Conservation (phyloP, 2,329 filamentous ascomycete genomes). For the Penicillium sp. region DNA sequence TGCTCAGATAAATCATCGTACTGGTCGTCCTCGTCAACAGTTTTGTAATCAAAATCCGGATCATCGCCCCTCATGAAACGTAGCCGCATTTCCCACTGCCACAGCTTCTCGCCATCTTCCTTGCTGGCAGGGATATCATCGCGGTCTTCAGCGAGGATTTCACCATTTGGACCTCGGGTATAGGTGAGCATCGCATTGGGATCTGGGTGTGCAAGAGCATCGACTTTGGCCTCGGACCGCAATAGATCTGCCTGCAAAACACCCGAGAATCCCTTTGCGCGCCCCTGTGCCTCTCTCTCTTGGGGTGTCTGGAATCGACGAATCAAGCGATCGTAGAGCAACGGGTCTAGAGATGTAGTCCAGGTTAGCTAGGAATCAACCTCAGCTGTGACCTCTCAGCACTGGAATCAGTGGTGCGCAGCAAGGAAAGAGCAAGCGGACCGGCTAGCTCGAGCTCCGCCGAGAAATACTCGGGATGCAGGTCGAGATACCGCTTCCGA, state of each 20-base stretch:
- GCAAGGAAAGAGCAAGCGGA: constrained; percentile 36
- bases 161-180: constrained; percentile 47
- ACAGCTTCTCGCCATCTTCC: constrained; percentile 62
- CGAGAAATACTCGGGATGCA: constrained; percentile 66
- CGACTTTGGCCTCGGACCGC: constrained; percentile 69
- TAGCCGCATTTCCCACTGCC: constrained; percentile 65
- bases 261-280: constrained; percentile 69
- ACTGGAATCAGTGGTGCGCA: constrained; percentile 7
- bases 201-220: constrained; percentile 52
- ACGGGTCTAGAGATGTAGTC: constrained; percentile 52
- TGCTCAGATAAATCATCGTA: constrained; percentile 61
- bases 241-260: constrained; percentile 70
- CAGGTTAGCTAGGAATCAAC: constrained; percentile 25
- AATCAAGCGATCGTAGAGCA: constrained; percentile 75
- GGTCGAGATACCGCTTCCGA: constrained; percentile 67
- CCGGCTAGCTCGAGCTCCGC: constrained; percentile 58
- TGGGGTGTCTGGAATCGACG: constrained; percentile 66
- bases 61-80: constrained; percentile 72
- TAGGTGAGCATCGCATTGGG: constrained; percentile 48
- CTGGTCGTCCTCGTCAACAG: constrained; percentile 65
- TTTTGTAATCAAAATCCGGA: constrained; percentile 68
- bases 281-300: constrained; percentile 68
- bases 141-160: constrained; percentile 54
- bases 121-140: constrained; percentile 54
- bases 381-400: constrained; percentile 9